Evolutionary conservation across 2,329 filamentous ascomycete genomes (phyloP), one percentile per base, ranked within the genome.

Genomic region (Parafenestella ontariensis): DNA sequence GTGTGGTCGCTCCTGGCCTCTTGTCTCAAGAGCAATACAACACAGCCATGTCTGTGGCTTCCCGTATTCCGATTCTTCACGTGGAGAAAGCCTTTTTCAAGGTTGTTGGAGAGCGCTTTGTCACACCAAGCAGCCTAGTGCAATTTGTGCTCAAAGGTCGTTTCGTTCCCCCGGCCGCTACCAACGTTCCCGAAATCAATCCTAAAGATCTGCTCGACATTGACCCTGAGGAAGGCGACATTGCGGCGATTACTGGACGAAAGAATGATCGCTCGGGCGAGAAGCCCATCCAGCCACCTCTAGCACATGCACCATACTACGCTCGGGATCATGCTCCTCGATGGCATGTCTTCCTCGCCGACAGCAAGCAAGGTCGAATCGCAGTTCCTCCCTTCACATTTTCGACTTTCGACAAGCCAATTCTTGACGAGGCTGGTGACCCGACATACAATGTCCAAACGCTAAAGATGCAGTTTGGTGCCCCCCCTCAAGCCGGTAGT

Each of bases 61-160:
- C 87, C 66, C 91, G 97, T 77, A 83, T 99, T 24, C 95, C 95
- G 1, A 85, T 87, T 60, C 83, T 99, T 50, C 85, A 90, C 53
- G 87, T 99, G 10, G 91, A 92, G 70, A 96, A 92, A 79, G 91
- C 92, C 7, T 99, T 96, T 79, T 99, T 99, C 87, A 99, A 99
- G 82, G 96, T 99, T 41, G 89, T 92, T 47, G 95, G 95, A 72
- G 96, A 99, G 79, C 91, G 90, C 63, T 90, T 89, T 75, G 91
- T 99, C 70, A 96, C 94, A 28, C 93, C 95, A 6, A 91, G 90
- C 54, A 96, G 92, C 52, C 85, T 99, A 33, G 94, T 98, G 20
- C 94, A 93, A 58, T 88, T 99, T 26, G 92, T 99, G 46, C 87
- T 99, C 73, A 99, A 99, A 81, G 92, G 90, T 28, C 92, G 95